These are phyloP conservation scores for Pyrenophora teres DNA, from an alignment of 2,329 filamentous ascomycete genomes.

Conservation along the genomic window DNA sequence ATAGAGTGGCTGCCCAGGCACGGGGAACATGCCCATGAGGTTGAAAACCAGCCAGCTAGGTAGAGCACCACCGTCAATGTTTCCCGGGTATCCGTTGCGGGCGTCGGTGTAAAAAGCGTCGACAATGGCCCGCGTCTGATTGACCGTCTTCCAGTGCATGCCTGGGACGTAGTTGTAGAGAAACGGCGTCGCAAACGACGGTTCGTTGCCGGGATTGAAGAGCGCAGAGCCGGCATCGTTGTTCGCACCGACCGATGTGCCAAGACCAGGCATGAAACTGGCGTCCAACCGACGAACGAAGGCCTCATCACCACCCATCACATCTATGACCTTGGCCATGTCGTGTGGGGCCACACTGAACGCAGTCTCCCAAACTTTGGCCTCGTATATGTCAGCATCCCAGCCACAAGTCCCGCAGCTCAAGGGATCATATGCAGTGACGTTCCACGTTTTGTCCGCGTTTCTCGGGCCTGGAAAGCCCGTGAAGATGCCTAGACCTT, in stretches of 20 bases:
- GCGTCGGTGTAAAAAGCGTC: conserved; percentile 39
- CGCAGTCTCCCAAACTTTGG: conserved; percentile 71
- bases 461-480: conserved; percentile 72
- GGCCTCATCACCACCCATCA: conserved; percentile 41
- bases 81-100: conserved; percentile 46
- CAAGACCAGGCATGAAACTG: conserved; percentile 46
- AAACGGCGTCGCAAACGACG: conserved; percentile 32
- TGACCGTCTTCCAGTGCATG: conserved; percentile 13
- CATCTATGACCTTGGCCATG: conserved; percentile 42
- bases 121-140: conserved; percentile 34
- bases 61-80: conserved; percentile 50
- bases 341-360: conserved; percentile 56
- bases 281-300: conserved; percentile 48
- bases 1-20: conserved; percentile 50
- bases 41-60: conserved; percentile 54
- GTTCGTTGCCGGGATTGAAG: conserved; percentile 37
- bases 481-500: conserved; percentile 52
- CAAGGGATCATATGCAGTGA: conserved; percentile 66
- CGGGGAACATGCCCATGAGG: conserved; percentile 51
- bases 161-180: conserved; percentile 16
- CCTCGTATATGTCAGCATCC: conserved; percentile 64
- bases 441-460: conserved; percentile 60
- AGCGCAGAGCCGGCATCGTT: conserved; percentile 17
- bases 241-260: conserved; percentile 16
- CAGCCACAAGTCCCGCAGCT: conserved; percentile 22